phyloP scores from a whole-genome alignment of 2,329 filamentous ascomycete species.

The Apiospora saccharicola region DNA sequence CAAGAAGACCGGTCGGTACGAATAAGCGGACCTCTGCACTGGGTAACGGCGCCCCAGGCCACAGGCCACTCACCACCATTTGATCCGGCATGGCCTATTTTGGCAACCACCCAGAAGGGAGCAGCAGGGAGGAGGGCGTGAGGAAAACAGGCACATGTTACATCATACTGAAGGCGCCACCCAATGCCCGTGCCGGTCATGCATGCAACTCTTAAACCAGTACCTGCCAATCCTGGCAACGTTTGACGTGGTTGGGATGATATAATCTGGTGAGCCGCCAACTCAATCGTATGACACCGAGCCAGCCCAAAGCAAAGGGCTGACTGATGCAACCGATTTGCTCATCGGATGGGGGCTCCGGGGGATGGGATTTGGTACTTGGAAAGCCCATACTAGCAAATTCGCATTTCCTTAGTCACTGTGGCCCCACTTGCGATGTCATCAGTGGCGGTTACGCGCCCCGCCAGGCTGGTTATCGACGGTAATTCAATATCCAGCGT shows the following conservation, averaged over 20 bases:
- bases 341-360: not conserved
- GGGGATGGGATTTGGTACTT: constrained; percentile 1
- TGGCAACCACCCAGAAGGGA: not conserved
- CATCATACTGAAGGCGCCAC: not conserved
- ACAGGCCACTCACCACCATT: not conserved
- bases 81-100: too few species aligned
- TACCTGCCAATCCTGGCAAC: not conserved
- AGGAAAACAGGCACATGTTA: constrained; percentile 5
- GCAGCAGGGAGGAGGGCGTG: not conserved
- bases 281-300: not conserved
- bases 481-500: not conserved
- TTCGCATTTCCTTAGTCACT: not conserved
- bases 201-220: not conserved
- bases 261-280: not conserved
- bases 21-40: not conserved
- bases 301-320: not conserved
- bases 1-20: not conserved
- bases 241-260: not conserved
- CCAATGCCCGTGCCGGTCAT: not conserved
- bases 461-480: not conserved
- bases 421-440: constrained; percentile 4
- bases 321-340: not conserved
- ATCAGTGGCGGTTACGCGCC: constrained; percentile 6
- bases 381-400: constrained; percentile 3
- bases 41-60: not conserved